A percentile compares a stretch with the other conserved stretches of the same genome.
Conservation (phyloP, 177 flowering plant genomes). For the Vitis hybrid region DNA sequence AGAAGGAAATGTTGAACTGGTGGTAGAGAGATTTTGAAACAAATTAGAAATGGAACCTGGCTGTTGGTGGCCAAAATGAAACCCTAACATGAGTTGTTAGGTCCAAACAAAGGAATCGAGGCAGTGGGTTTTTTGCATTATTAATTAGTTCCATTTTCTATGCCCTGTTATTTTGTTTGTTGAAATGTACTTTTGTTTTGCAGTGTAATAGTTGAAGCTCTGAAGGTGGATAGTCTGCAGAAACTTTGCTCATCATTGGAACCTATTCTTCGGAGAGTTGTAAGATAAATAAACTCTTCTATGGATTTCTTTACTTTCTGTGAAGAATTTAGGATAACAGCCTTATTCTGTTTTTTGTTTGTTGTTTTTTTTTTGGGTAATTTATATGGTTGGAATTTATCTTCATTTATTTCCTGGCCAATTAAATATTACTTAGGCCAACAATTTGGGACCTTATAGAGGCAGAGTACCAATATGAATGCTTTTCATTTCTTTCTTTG, state of each 20-base stretch:
- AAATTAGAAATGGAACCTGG: too few species aligned
- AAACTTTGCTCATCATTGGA: conserved; percentile 84
- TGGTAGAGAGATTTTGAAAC: too few species aligned
- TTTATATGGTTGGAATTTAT: not conserved
- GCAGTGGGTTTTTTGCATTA: too few species aligned
- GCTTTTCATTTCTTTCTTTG: too few species aligned
- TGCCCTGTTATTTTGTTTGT: not conserved
- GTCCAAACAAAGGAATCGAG: too few species aligned
- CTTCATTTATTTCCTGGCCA: not conserved
- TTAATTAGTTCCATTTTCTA: not conserved
- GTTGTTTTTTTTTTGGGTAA: not conserved
- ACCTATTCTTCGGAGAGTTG: conserved; percentile 79
- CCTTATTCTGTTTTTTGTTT: not conserved
- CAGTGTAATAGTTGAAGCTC: conserved; percentile 88
- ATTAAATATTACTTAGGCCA: not conserved
- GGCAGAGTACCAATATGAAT: too few species aligned
- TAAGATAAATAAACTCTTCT: conserved; percentile 34
- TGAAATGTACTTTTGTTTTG: conserved; percentile 20
- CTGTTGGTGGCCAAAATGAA: too few species aligned
- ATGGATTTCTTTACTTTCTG: not conserved
- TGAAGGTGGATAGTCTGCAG: conserved; percentile 78
- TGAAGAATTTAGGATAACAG: not conserved
- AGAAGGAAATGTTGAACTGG: too few species aligned
- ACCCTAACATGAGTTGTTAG: too few species aligned
- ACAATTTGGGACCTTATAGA: not conserved